A percentile compares a stretch with the other conserved stretches of the same genome.
Evolutionary conservation across 306 rosid species (phyloP).

Genomic region (Vachellia pachyceras): DNA sequence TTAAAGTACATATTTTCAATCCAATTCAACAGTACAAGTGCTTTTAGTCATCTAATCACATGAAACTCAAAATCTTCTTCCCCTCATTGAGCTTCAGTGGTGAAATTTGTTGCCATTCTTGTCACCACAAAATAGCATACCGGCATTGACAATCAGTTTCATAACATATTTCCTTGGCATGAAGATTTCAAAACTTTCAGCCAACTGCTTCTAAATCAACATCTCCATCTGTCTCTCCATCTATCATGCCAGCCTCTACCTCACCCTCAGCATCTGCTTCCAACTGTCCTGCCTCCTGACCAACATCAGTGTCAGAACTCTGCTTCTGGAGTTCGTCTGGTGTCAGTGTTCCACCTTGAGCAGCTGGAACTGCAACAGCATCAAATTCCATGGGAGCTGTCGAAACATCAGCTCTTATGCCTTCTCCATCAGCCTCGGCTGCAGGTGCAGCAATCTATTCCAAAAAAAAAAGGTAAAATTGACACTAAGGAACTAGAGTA

Average conservation of each 20-base stretch:
- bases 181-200: slow-evolving; percentile 37
- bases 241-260: slow-evolving; percentile 80
- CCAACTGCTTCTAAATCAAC: slow-evolving; percentile 71
- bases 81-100: not conserved
- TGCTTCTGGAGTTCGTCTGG: slow-evolving; percentile 82
- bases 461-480: slow-evolving; percentile 8
- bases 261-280: slow-evolving; percentile 86
- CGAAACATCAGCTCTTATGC: slow-evolving; percentile 57
- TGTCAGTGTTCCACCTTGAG: slow-evolving; percentile 66
- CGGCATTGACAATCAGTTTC: slow-evolving; percentile 18
- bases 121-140: not conserved
- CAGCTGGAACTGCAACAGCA: slow-evolving; percentile 47
- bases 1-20: not conserved
- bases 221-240: slow-evolving; percentile 82
- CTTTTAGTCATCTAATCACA: slow-evolving; percentile 9
- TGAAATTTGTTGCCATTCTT: slow-evolving; percentile 24
- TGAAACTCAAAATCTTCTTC: slow-evolving; percentile 9
- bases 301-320: slow-evolving; percentile 76
- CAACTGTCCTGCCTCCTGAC: slow-evolving; percentile 85
- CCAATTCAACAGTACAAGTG: not conserved
- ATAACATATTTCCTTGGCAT: slow-evolving; percentile 5
- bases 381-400: slow-evolving; percentile 70
- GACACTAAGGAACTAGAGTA: slow-evolving; percentile 13
- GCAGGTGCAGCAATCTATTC: slow-evolving; percentile 65
- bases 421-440: slow-evolving; percentile 78